phyloP scores from a whole-genome alignment of 495 filamentous ascomycete species.

The Aspergillus ostianus region DNA sequence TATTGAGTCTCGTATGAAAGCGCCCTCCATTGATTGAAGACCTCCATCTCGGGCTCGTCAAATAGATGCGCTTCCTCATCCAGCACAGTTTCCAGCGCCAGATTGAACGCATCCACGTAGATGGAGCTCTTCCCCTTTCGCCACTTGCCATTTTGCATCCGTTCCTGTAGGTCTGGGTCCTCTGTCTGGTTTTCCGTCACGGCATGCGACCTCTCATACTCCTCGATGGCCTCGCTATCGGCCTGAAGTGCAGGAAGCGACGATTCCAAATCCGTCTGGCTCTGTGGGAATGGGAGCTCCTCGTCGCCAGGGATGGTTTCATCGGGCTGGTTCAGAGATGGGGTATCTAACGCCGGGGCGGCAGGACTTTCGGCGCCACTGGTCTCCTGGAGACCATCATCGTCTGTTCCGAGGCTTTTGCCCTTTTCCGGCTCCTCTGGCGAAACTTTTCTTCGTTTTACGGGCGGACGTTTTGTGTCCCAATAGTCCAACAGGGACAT shows the following conservation, averaged over 20 bases:
- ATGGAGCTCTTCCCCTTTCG: slow-evolving; percentile 73
- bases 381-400: slow-evolving; percentile 15
- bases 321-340: slow-evolving; percentile 20
- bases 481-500: slow-evolving; percentile 48
- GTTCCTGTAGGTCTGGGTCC: slow-evolving; percentile 39
- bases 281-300: slow-evolving; percentile 30
- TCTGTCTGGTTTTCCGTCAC: slow-evolving; percentile 32
- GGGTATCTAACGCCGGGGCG: background rate
- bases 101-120: slow-evolving; percentile 96
- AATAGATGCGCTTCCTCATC: slow-evolving; percentile 89
- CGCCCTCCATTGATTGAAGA: slow-evolving; percentile 74
- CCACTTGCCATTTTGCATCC: slow-evolving; percentile 57
- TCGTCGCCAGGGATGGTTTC: slow-evolving; percentile 35
- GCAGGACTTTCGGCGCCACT: background rate
- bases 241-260: slow-evolving; percentile 67
- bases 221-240: slow-evolving; percentile 69
- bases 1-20: slow-evolving; percentile 88
- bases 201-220: slow-evolving; percentile 67
- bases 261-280: slow-evolving; percentile 71
- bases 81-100: slow-evolving; percentile 86
- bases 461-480: slow-evolving; percentile 35
- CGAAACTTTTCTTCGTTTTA: slow-evolving; percentile 34
- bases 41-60: slow-evolving; percentile 69
- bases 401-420: background rate
- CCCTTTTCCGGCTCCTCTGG: background rate